Percentiles rank a stretch among this genome's conserved stretches.
phyloP scores from a whole-genome alignment of 139 green algal genomes.

The Chlorella sp. region DNA sequence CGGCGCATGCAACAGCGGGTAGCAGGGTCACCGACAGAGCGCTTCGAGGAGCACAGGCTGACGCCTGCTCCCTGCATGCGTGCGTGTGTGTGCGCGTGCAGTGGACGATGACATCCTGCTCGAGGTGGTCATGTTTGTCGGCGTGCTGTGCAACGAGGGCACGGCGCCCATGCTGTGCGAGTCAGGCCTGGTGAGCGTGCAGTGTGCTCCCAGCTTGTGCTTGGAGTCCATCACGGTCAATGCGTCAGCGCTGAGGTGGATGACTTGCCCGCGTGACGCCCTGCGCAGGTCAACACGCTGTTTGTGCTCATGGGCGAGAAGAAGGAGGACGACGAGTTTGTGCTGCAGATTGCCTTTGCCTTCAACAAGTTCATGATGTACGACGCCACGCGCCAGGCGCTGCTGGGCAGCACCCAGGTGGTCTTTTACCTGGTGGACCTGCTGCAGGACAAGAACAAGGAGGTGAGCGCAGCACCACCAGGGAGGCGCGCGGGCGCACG shows the following conservation, averaged over 20 bases:
- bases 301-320: slow-evolving; percentile 52
- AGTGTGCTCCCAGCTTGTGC: too few relatives aligned
- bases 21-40: too few relatives aligned
- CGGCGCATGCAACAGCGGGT: too few relatives aligned
- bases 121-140: slow-evolving; percentile 69
- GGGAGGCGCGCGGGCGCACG: too few relatives aligned
- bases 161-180: slow-evolving; percentile 48
- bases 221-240: too few relatives aligned
- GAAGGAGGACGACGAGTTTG: slow-evolving; percentile 81
- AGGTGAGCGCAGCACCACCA: too few relatives aligned
- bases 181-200: slow-evolving; percentile 49
- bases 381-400: slow-evolving; percentile 34
- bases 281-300: slow-evolving; percentile 44
- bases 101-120: slow-evolving; percentile 68
- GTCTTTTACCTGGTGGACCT: slow-evolving; percentile 75
- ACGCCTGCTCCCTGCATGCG: background rate
- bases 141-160: slow-evolving; percentile 58
- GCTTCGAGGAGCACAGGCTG: too few relatives aligned
- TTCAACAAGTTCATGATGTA: slow-evolving; percentile 60
- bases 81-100: background rate
- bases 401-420: slow-evolving; percentile 54
- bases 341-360: slow-evolving; percentile 68
- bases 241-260: too few relatives aligned
- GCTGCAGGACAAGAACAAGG: slow-evolving; percentile 63
- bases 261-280: too few relatives aligned